These are phyloP conservation scores for Raffaelea deltoideospora DNA, from an alignment of 2,329 filamentous ascomycete species.

Conservation along the genomic window DNA sequence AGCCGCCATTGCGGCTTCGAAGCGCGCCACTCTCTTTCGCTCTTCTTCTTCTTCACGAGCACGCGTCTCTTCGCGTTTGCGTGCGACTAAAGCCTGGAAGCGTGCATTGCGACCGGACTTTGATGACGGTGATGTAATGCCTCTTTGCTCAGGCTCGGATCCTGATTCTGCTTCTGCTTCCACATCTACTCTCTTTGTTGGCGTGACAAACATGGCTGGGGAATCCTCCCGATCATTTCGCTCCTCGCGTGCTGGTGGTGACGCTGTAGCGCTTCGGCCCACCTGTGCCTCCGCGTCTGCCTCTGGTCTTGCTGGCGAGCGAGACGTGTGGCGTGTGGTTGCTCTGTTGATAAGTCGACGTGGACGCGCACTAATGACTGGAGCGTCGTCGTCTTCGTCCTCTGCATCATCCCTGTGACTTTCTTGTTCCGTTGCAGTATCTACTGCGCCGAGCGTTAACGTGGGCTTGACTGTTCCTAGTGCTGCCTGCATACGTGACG, in stretches of 20 bases:
- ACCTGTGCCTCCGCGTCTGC: not conserved
- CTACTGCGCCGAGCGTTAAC: not conserved
- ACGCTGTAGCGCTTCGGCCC: conserved; percentile 1
- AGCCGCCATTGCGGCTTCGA: conserved; percentile 11
- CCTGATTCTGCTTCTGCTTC: too few relatives aligned
- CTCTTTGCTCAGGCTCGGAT: too few relatives aligned
- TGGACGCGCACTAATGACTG: conserved; percentile 22
- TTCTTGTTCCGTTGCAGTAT: not conserved
- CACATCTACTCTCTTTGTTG: conserved; percentile 20
- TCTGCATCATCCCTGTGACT: conserved; percentile 8
- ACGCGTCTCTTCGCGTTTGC: conserved; percentile 56
- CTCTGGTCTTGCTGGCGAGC: conserved; percentile 7
- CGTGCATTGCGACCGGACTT: conserved; percentile 35
- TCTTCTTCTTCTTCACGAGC: conserved; percentile 48
- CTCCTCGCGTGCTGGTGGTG: not conserved
- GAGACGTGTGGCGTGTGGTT: conserved; percentile 9
- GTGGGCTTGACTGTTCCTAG: too few relatives aligned
- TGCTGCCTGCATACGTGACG: conserved; percentile 43
- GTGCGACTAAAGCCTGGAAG: conserved; percentile 56
- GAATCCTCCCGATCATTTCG: conserved; percentile 18
- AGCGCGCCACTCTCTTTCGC: conserved; percentile 28
- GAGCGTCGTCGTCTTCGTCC: conserved; percentile 17
- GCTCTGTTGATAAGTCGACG: conserved; percentile 15
- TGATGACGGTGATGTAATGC: too few relatives aligned
- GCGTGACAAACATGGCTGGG: conserved; percentile 42